phyloP scores from a whole-genome alignment of 208 protist genomes.

The Entamoeba invadens region DNA sequence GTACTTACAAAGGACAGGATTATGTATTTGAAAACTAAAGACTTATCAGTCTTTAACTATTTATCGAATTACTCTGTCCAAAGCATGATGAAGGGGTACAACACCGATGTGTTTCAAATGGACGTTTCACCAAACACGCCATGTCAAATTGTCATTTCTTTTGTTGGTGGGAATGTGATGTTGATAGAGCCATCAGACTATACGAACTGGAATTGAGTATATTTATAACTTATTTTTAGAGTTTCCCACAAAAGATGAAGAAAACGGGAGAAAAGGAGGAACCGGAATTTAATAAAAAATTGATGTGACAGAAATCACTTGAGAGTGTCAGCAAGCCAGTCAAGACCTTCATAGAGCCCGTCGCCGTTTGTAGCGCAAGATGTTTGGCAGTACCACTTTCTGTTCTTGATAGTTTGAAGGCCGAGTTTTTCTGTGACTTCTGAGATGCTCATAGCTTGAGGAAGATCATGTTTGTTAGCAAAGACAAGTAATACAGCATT shows the following conservation, averaged over 20 bases:
- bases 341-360: background rate
- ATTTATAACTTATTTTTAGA: too few relatives aligned
- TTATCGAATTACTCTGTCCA: background rate
- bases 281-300: background rate
- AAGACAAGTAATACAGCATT: conserved; percentile 12
- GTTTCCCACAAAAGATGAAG: too few relatives aligned
- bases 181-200: background rate
- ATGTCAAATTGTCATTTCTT: background rate
- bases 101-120: background rate
- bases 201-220: background rate
- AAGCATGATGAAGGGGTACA: background rate
- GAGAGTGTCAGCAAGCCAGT: background rate
- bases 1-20: background rate
- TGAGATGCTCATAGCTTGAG: background rate
- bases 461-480: conserved; percentile 30
- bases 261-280: too few relatives aligned
- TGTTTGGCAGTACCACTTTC: background rate
- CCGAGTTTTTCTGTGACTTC: background rate
- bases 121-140: background rate
- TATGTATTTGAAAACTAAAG: background rate
- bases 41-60: background rate
- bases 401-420: background rate
- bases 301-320: background rate
- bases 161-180: background rate
- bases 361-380: background rate